These are phyloP conservation scores for Naganishia vaughanmartiniae DNA, from an alignment of 768 basidiomycete genomes.

Conservation along the genomic window DNA sequence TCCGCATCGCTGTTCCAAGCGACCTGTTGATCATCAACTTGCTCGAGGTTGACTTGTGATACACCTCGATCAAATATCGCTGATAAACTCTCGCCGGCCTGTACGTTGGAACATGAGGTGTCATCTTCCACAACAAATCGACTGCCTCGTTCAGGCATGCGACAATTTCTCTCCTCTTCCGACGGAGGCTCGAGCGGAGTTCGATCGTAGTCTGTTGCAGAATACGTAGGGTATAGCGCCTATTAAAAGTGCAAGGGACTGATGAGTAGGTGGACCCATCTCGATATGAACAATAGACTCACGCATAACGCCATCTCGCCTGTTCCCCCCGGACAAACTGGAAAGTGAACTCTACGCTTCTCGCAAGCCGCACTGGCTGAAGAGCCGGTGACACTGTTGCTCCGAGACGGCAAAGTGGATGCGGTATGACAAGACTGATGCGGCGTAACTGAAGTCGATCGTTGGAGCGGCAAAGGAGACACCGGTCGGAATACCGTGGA, in stretches of 20 bases:
- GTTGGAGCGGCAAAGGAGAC: not conserved
- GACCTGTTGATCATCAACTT: not conserved
- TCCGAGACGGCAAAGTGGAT: not conserved
- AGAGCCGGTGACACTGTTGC: slow-evolving; percentile 2
- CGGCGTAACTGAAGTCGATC: too few species aligned
- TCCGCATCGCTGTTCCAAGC: not conserved
- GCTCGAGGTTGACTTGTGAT: not conserved
- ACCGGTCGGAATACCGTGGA: not conserved
- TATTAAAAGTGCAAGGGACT: slow-evolving; percentile 6
- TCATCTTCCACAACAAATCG: slow-evolving; percentile 26
- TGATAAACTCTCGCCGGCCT: not conserved
- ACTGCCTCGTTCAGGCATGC: slow-evolving; percentile 69
- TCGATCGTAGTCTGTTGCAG: slow-evolving; percentile 65
- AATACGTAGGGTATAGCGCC: slow-evolving; percentile 55
- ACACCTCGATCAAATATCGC: not conserved
- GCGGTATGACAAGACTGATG: not conserved
- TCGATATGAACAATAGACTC: not conserved
- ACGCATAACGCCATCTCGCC: slow-evolving; percentile 27
- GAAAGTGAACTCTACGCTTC: slow-evolving; percentile 22
- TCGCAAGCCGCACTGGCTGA: slow-evolving; percentile 1
- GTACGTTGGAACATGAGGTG: not conserved
- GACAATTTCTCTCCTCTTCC: slow-evolving; percentile 61
- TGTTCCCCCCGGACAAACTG: slow-evolving; percentile 16
- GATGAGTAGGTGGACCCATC: not conserved
- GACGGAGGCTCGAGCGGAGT: slow-evolving; percentile 65